Percentiles rank a stretch among this genome's conserved stretches.
Evolutionary conservation across 2,329 filamentous ascomycete species (phyloP).

Genomic region (Paraconiothyrium brasiliense): DNA sequence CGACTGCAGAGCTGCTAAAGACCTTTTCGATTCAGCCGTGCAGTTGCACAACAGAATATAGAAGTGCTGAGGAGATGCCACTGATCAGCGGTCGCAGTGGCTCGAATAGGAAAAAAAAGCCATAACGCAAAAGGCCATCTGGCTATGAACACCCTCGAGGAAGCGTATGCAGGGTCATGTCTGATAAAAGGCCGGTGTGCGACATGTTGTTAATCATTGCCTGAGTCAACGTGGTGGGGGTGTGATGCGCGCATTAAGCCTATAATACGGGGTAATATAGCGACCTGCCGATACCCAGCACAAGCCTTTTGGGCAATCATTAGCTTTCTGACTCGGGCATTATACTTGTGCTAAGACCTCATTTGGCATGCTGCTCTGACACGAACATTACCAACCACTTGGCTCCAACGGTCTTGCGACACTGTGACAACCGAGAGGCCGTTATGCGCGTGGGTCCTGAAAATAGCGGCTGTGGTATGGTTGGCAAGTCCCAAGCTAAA

Average conservation of each 20-base stretch:
- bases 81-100: background rate
- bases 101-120: background rate
- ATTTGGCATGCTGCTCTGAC: background rate
- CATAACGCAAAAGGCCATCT: background rate
- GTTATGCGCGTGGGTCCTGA: constrained; percentile 1
- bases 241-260: constrained; percentile 1
- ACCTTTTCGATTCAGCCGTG: background rate
- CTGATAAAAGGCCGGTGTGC: background rate
- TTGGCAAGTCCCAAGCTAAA: background rate
- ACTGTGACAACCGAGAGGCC: constrained; percentile 5
- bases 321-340: constrained; percentile 1
- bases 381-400: background rate
- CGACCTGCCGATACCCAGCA: background rate
- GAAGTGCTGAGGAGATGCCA: background rate
- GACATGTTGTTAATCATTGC: background rate
- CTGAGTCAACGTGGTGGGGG: background rate
- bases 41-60: background rate
- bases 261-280: constrained; percentile 10
- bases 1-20: background rate
- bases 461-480: background rate
- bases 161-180: constrained; percentile 1
- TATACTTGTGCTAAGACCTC: background rate
- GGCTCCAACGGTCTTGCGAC: constrained; percentile 10
- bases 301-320: constrained; percentile 1
- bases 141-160: background rate